Percentiles rank a stretch among this genome's conserved stretches.
These are phyloP conservation scores for Backusella circina DNA, from an alignment of 192 early-diverging fungal genomes.

Conservation along the genomic window DNA sequence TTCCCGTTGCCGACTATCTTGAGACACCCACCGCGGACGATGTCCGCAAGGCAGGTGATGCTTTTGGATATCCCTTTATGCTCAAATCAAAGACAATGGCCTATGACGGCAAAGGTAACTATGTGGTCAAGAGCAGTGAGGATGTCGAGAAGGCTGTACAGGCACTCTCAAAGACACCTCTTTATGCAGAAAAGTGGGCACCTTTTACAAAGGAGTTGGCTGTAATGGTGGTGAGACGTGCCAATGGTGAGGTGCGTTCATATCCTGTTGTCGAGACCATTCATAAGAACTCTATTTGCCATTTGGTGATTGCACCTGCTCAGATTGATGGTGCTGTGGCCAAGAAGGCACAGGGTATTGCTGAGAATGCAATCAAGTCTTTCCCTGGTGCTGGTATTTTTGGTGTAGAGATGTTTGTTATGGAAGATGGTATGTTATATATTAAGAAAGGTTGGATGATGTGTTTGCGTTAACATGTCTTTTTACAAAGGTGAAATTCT, in stretches of 20 bases:
- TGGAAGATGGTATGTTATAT: conserved; percentile 70
- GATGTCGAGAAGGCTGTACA: conserved; percentile 65
- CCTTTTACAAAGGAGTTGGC: conserved; percentile 91
- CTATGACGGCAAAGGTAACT: conserved; percentile 96
- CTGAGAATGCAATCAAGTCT: conserved; percentile 78
- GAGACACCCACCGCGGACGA: conserved; percentile 56
- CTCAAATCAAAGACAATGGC: conserved; percentile 92
- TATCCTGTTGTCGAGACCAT: conserved; percentile 98
- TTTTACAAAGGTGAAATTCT: conserved; percentile 63
- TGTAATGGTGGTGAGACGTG: conserved; percentile 92
- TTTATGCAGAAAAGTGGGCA: conserved; percentile 96
- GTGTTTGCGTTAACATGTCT: neutral
- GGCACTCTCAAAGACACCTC: conserved; percentile 58
- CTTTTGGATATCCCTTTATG: conserved; percentile 93
- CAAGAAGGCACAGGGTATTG: conserved; percentile 71
- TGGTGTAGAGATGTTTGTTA: conserved; percentile 97
- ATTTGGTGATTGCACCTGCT: conserved; percentile 93
- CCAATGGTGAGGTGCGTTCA: conserved; percentile 67
- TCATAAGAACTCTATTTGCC: conserved; percentile 95
- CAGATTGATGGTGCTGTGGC: conserved; percentile 85
- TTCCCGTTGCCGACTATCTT: conserved; percentile 70
- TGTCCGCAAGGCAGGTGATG: conserved; percentile 50
- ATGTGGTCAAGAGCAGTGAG: conserved; percentile 68
- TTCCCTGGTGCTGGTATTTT: conserved; percentile 87
- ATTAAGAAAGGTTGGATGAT: no score